Evolutionary conservation across 345 rosid species (phyloP), one percentile per base, ranked within the genome.

Genomic region (Clarkia xantiana): DNA sequence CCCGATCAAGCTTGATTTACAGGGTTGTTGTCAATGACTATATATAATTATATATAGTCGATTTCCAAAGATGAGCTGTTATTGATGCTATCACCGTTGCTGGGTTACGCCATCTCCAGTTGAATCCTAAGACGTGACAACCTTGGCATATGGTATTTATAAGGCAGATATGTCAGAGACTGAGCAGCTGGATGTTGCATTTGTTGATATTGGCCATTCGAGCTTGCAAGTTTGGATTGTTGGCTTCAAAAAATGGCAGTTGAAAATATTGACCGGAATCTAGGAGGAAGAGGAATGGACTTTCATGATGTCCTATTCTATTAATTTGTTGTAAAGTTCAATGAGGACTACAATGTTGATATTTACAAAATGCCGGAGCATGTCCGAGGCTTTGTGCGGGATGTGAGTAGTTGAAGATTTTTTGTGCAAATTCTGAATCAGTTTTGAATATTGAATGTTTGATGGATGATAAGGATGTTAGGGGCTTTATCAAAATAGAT

Each of bases 181-280:
- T 64, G 98, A 84, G n/a, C 85, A 64, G 15, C 59, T 86, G 53
- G 84, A 86, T 69, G 94, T 91, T 29, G 96, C 90, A 1, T 84
- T 91, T 64, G 80, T 91, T 55, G 98, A 91, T 56, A 51, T 91
- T 59, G 98, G 98, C 0, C 93, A 91, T 36, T 77, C 96, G 20
- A 84, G 90, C 57, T 74, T 91, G 93, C 98, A 91, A 75, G 96
- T 84, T 18, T 91, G 96, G 67, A 86, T 91, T 69, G 91, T 81
- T 16, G 94, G 80, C 29, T 86, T 81, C 64, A 86, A 77, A 54
- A 86, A 81, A 44, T 94, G 98, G 9, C 94, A 91, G 48, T 72
- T 91, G 12, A 86, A 75, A 68, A 44, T 91, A 41, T 56, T 91
- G 74, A 91, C 56, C 80, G 76, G 13, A 79, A 88, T 1, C 59